Evolutionary conservation across 2,329 filamentous ascomycete species (phyloP).

Genomic region (Endoconidiophora laricicola): DNA sequence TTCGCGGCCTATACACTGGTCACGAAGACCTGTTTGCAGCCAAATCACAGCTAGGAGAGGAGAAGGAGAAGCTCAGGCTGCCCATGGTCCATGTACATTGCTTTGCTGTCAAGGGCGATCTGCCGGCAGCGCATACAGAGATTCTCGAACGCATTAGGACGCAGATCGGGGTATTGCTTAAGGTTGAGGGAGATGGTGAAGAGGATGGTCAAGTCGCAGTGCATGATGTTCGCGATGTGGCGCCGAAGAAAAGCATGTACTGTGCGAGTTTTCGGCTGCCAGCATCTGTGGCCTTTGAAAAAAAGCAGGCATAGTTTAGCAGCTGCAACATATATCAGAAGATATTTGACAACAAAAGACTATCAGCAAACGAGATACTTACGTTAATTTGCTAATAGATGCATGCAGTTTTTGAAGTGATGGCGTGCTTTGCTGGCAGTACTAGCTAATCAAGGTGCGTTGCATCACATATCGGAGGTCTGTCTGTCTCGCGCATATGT

Average conservation of each 20-base stretch:
- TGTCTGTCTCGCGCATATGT: no score
- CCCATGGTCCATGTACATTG: constrained; percentile 90
- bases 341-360: no score
- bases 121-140: constrained; percentile 43
- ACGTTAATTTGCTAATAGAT: no score
- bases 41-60: constrained; percentile 28
- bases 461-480: no score
- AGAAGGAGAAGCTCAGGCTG: constrained; percentile 32
- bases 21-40: constrained; percentile 49
- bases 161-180: constrained; percentile 23
- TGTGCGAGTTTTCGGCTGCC: constrained; percentile 86
- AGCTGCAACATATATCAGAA: no score
- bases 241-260: constrained; percentile 91
- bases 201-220: constrained; percentile 36
- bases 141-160: constrained; percentile 26
- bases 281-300: constrained; percentile 60
- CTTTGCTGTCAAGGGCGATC: constrained; percentile 66
- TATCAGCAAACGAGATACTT: no score
- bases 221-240: constrained; percentile 67
- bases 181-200: constrained; percentile 27
- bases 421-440: no score
- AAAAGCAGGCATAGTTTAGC: constrained; percentile 10
- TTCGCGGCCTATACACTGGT: constrained; percentile 66
- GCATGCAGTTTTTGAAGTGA: no score
- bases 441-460: no score